These are phyloP conservation scores for Darksidea phi DNA, from an alignment of 495 filamentous ascomycete genomes.

Conservation along the genomic window DNA sequence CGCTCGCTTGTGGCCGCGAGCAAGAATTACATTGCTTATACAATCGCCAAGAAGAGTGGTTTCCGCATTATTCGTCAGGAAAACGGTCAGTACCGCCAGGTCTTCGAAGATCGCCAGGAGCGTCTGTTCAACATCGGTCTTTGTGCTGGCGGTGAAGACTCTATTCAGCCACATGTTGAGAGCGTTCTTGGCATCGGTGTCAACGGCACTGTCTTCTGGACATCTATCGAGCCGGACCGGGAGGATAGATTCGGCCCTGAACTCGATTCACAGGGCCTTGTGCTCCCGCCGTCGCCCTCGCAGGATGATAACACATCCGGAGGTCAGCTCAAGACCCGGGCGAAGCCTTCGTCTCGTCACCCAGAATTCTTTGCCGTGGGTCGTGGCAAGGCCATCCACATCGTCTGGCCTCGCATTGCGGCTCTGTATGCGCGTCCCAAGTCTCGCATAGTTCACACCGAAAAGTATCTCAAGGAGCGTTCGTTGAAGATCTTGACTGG, in stretches of 20 bases:
- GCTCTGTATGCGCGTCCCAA: slow-evolving; percentile 66
- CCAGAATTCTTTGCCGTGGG: slow-evolving; percentile 92
- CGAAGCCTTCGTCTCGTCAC: slow-evolving; percentile 80
- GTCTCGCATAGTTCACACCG: slow-evolving; percentile 68
- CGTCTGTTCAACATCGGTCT: slow-evolving; percentile 92
- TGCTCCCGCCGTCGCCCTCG: slow-evolving; percentile 74
- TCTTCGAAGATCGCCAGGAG: slow-evolving; percentile 83
- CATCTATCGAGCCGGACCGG: slow-evolving; percentile 53
- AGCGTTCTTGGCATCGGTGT: slow-evolving; percentile 87
- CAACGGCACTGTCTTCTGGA: slow-evolving; percentile 92
- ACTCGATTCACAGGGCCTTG: slow-evolving; percentile 73
- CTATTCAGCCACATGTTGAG: slow-evolving; percentile 49
- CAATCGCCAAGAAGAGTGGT: slow-evolving; percentile 85
- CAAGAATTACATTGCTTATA: slow-evolving; percentile 89
- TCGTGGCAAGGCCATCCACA: slow-evolving; percentile 90
- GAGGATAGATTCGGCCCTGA: slow-evolving; percentile 46
- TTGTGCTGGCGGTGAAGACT: slow-evolving; percentile 50
- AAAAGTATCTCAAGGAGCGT: slow-evolving; percentile 81
- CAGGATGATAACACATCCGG: slow-evolving; percentile 78
- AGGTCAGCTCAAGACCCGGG: slow-evolving; percentile 92
- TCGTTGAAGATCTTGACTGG: slow-evolving; percentile 90
- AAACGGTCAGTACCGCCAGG: slow-evolving; percentile 80
- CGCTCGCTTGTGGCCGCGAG: slow-evolving; percentile 86
- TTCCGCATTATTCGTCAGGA: slow-evolving; percentile 91
- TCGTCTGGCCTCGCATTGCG: slow-evolving; percentile 79